Evolutionary conservation across 805 yeast species (phyloP), one percentile per base, ranked within the genome.

Genomic region (Wickerhamomyces queroliae): DNA sequence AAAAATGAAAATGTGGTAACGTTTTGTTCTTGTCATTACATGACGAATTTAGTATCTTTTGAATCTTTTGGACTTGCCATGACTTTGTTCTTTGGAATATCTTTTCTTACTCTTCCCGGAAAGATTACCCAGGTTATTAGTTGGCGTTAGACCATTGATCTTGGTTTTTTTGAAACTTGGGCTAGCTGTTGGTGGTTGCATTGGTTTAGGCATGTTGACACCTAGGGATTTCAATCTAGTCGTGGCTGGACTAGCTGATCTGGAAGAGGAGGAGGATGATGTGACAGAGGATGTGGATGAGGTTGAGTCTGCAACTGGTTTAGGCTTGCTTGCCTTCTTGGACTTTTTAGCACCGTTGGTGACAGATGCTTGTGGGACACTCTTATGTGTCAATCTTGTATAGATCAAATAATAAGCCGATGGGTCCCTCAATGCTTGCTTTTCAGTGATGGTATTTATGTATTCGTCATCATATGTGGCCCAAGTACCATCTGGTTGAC

Each of bases 401-500:
- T 93, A 93, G 17, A 93, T 68, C 61, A 93, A 70, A 44, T 90
- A 90, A 63, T 93, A 93, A 5, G 98, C 98, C 27, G 88, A 78
- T 12, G 91, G 85, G 54, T 91, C 95, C 48, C 77, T 76, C 47
- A 88, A 67, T 3, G 87, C 96, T 33, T 75, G 78, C 41, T 76
- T 70, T 52, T 86, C 93, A 26, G 81, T 70, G 39, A 86, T 79
- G 43, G 69, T 70, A 53, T 86, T 83, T 49, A 87, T 79, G 53
- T 82, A 78, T 53, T 93, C 99, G 58, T 93, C 99, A 58, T 93
- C 98, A 61, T 91, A 93, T 9, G 88, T 81, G 22, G 88, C 81
- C 99, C 98, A 93, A 2, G 83, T 64, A 2, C 89, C 91, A 61
- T 86, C 93, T 1, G 97, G 95, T 61, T 90, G 96, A 46, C 83